Evolutionary conservation across 2,329 filamentous ascomycete genomes (phyloP), one percentile per base, ranked within the genome.

Genomic region (Bipolaris victoriae): DNA sequence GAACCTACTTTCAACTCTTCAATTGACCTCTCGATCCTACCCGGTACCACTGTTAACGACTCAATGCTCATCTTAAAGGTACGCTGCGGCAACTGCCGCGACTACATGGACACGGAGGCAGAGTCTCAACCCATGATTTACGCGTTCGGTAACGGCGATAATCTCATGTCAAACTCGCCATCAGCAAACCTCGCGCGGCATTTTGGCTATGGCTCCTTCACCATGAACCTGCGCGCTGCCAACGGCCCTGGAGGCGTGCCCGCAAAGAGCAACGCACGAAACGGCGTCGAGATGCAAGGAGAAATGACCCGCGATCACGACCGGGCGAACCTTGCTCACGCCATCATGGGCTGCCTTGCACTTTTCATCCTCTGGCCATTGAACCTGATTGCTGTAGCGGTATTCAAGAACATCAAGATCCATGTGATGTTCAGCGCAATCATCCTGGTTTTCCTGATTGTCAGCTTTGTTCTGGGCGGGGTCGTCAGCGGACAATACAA

Each of bases 381-480:
- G 11, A 74, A 73, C 39, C 56, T 74, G 43, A 22, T 78, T 15
- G 53, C 77, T 3, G 73, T 79, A 0, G 74, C 76, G 2, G 74
- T 79, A 10, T 62, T 79, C 22, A 69, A 73, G 35, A 73, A 75
- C 47, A 77, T 80, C 33, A 72, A 72, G 47, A 68, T 78, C 15
- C 81, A 83, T 64, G 73, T 79, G 40, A 69, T 74, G 0, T 65
- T 78, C 13, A 79, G 79, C 40, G 64, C 73, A 0, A 40, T 79
- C 0, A 74, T 78, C 4, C 61, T 78, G 10, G 63, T 74, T 0
- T 70, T 78, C 6, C 70, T 80, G 3, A 40, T 77, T 0, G 63
- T 79, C 1, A 75, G 76, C 0, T 77, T 79, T 29, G 72, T 67
- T 0, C 64, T 81, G 3, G 81, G 79, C 3, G 77, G 81, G 26